These are phyloP conservation scores for Talaromyces sp. DNA, from an alignment of 2,329 filamentous ascomycete genomes.

Conservation along the genomic window DNA sequence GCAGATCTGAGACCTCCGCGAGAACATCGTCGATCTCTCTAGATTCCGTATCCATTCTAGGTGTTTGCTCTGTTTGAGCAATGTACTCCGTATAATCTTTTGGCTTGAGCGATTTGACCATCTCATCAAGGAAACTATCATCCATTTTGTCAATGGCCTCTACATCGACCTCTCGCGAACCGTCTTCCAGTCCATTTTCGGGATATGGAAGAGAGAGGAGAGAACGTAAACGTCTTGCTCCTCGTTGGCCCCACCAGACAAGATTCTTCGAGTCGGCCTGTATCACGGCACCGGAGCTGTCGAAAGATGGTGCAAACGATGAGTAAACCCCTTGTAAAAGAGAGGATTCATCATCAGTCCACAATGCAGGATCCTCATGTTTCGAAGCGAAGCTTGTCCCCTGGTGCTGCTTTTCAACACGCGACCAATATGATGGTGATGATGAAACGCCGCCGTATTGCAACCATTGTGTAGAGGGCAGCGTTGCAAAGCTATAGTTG, in stretches of 20 bases:
- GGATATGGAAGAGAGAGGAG: constrained; percentile 35
- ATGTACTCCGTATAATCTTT: constrained; percentile 34
- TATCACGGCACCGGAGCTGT: constrained; percentile 49
- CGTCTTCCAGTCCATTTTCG: constrained; percentile 11
- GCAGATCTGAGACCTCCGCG: constrained; percentile 60
- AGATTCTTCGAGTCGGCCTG: constrained; percentile 45
- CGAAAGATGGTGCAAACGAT: constrained; percentile 52
- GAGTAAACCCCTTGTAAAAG: constrained; percentile 50
- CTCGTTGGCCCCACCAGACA: constrained; percentile 51
- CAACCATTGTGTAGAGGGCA: constrained; percentile 48
- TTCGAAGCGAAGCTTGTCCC: constrained; percentile 25
- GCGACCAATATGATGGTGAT: constrained; percentile 42
- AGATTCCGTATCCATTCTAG: constrained; percentile 41
- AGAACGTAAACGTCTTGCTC: constrained; percentile 40
- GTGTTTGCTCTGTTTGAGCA: constrained; percentile 19
- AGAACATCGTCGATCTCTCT: constrained; percentile 56
- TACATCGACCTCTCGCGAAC: constrained; percentile 21
- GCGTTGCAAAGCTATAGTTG: constrained; percentile 44
- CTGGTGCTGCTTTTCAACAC: constrained; percentile 36
- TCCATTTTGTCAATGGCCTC: constrained; percentile 41
- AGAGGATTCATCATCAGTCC: constrained; percentile 37
- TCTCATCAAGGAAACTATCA: constrained; percentile 44
- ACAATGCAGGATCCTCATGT: constrained; percentile 33
- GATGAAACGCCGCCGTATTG: constrained; percentile 44
- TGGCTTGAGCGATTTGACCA: constrained; percentile 46